Conservation (phyloP, 768 basidiomycete genomes). For the Tylopilus plumbeoviolaceoides region DNA sequence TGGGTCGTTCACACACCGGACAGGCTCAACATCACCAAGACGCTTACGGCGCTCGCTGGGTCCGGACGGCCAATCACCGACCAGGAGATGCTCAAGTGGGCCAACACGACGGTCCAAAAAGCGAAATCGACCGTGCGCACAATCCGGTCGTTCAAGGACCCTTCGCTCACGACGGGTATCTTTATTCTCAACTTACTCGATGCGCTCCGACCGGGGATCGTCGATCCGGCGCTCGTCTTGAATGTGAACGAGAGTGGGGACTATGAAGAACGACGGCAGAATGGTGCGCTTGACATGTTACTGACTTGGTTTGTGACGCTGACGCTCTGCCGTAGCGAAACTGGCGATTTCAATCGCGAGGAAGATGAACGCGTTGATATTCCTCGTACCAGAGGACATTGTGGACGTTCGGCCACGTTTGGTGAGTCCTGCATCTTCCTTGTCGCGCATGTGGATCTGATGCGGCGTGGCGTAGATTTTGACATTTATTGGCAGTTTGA, state of each 20-base stretch:
- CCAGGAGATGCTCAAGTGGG: constrained; percentile 94
- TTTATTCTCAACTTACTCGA: constrained; percentile 95
- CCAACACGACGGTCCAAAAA: constrained; percentile 82
- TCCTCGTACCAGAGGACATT: constrained; percentile 95
- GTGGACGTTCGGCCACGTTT: constrained; percentile 90
- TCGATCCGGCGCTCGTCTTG: constrained; percentile 80
- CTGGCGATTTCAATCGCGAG: constrained; percentile 97
- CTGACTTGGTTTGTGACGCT: not conserved
- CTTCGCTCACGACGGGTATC: constrained; percentile 78
- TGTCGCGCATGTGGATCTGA: not conserved
- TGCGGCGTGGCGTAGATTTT: constrained; percentile 55
- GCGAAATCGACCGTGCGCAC: constrained; percentile 53
- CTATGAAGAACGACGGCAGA: constrained; percentile 89
- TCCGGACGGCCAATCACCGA: constrained; percentile 86
- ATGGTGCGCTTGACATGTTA: constrained; percentile 53
- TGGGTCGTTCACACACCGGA: not conserved
- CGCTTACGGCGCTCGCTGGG: constrained; percentile 66
- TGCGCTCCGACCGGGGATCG: constrained; percentile 88
- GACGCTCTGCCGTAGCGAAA: constrained; percentile 60
- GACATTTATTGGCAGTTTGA: constrained; percentile 93
- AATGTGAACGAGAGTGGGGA: constrained; percentile 54
- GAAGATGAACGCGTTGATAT: constrained; percentile 95
- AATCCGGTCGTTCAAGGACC: constrained; percentile 94
- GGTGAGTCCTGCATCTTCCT: constrained; percentile 42
- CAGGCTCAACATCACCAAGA: constrained; percentile 87